Conservation (phyloP, 441 rosid genomes). For the Populus hybrid region DNA sequence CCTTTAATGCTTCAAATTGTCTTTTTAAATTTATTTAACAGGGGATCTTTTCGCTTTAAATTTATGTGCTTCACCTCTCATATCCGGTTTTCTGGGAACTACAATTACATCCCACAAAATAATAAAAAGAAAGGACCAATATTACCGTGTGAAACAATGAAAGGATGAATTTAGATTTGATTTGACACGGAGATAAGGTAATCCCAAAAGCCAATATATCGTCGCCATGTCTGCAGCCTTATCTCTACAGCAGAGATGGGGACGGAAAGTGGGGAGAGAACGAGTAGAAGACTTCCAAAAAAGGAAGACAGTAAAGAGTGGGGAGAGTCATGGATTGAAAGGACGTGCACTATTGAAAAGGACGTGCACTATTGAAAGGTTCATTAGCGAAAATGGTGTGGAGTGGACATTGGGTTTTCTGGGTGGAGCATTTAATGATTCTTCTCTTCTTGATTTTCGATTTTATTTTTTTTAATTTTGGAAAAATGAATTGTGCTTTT, state of each 20-base stretch:
- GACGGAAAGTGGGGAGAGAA: neutral
- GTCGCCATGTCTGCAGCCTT: neutral
- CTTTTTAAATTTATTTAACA: no score
- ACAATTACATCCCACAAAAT: no score
- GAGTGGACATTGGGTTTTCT: neutral
- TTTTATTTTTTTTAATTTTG: neutral
- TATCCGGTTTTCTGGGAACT: no score
- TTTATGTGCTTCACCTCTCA: no score
- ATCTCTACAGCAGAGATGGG: no score
- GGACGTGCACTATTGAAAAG: no score
- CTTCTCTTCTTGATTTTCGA: neutral
- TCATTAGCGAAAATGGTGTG: neutral
- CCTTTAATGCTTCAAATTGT: no score
- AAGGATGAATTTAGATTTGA: neutral
- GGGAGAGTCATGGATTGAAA: no score
- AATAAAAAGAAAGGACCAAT: neutral
- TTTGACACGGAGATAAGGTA: neutral
- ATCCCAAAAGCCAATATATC: neutral
- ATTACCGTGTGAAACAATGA: neutral
- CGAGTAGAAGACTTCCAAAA: neutral
- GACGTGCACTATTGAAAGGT: no score
- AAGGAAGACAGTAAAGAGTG: no score
- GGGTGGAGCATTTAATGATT: neutral
- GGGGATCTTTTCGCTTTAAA: no score
- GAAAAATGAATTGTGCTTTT: conserved; percentile 22